Base-by-base conservation (phyloP, 2,329 filamentous ascomycete species). In the Ophiostoma populinum region DNA sequence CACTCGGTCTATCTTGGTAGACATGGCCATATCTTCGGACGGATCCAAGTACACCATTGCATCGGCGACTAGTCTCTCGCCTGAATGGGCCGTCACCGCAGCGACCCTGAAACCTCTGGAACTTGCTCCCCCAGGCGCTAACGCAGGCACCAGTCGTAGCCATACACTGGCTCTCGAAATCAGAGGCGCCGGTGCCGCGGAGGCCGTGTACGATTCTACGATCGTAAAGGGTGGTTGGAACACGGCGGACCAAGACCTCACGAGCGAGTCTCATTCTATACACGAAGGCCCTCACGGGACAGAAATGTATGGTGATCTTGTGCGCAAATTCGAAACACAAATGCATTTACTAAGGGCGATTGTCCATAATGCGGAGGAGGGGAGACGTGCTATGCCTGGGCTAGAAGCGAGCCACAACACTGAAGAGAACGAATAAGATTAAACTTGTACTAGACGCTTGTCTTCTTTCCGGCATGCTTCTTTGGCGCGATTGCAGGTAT, bases 11-110 rank as follows among this genome's bases (percentile, higher is more conserved):
- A 50, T 76, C 28, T 47, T 77, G 20, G 55, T 77, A 7, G 69
- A 77, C 45, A 54, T 77, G 18, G 56, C 54, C 0, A 53, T 59
- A 3, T 49, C 59, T 36, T 38, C 50, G 13, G 53, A 55, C 11
- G 53, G 56, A 11, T 11, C 15, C 47, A 31, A 54, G 5, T 70
- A 66, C 53, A 54, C 55, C 18, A 69, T 95, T 1, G 59, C 68
- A 0, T 72, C 70, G 38, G 78, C 80, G 1, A 72, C 78, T 27
- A 85, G 77, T 42, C 58, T 94, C 10, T 79, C 72, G 7, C 59
- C 75, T 0, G 69, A 77, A 33, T 95, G 87, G 75, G 69, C 72
- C 31, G 59, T 71, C 29, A 62, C 62, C 1, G 55, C 55, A 29
- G 55, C 63, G 11, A 55, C 52, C 35, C 48, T 72, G 28, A 55